These are phyloP conservation scores for Lactarius indigo DNA, from an alignment of 768 basidiomycete species.

Conservation along the genomic window DNA sequence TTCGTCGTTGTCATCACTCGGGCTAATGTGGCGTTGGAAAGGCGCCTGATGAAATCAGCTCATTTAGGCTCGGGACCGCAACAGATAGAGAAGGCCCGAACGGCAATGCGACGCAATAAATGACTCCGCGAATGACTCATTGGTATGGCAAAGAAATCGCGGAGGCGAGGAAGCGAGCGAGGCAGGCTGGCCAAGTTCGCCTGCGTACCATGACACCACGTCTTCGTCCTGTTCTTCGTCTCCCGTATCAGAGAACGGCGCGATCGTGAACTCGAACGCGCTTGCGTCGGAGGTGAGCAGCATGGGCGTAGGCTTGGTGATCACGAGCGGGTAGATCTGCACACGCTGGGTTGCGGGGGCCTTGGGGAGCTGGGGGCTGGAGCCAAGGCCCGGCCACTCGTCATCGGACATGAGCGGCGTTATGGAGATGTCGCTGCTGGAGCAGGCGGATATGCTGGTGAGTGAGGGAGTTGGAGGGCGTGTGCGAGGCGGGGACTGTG, in stretches of 20 bases:
- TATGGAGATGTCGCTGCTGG: slow-evolving; percentile 23
- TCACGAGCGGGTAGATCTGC: slow-evolving; percentile 50
- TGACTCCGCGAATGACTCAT: too few species aligned
- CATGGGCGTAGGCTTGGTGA: slow-evolving; percentile 41
- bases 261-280: slow-evolving; percentile 20
- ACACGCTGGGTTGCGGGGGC: slow-evolving; percentile 37
- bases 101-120: too few species aligned
- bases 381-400: slow-evolving; percentile 33
- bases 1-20: too few species aligned
- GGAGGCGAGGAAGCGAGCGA: slow-evolving; percentile 42
- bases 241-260: slow-evolving; percentile 15
- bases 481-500: slow-evolving; percentile 16
- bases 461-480: slow-evolving; percentile 31
- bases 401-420: slow-evolving; percentile 61
- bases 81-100: too few species aligned
- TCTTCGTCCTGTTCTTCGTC: slow-evolving; percentile 39
- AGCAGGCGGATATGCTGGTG: slow-evolving; percentile 27
- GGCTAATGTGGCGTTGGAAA: too few species aligned
- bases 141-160: too few species aligned
- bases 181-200: slow-evolving; percentile 52
- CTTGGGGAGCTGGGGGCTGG: slow-evolving; percentile 14
- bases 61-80: too few species aligned
- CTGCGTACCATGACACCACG: slow-evolving; percentile 55
- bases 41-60: too few species aligned
- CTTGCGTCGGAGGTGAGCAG: slow-evolving; percentile 18